Percentiles rank a stretch among this genome's conserved stretches.
These are phyloP conservation scores for Metschnikowia reukaufii DNA, from an alignment of 805 yeast species.

Conservation along the genomic window DNA sequence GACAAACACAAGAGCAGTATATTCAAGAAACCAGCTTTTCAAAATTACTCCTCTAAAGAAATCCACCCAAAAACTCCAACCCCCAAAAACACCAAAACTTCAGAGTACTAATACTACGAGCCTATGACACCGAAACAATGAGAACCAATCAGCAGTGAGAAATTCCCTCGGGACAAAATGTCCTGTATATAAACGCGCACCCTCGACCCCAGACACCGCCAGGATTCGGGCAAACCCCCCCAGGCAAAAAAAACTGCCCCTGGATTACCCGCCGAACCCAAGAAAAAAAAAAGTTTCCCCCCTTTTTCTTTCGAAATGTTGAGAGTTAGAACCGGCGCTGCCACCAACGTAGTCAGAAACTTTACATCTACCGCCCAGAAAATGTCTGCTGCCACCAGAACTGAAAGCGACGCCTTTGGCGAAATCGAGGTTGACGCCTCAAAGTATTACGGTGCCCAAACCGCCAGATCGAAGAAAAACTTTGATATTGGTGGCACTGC, in stretches of 20 bases:
- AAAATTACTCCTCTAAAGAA: too few species aligned
- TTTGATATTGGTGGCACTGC: constrained; percentile 94
- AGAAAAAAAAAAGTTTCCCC: neutral
- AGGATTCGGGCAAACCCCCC: neutral
- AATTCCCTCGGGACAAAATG: constrained; percentile 7
- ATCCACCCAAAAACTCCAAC: too few species aligned
- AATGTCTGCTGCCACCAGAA: constrained; percentile 47
- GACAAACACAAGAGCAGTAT: too few species aligned
- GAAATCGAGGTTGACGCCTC: constrained; percentile 86
- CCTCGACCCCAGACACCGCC: constrained; percentile 6
- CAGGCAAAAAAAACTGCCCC: constrained; percentile 4
- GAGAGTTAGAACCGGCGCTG: constrained; percentile 18
- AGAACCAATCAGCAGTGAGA: constrained; percentile 10
- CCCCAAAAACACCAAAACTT: too few species aligned
- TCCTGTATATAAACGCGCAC: constrained; percentile 7
- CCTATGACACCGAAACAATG: constrained; percentile 1
- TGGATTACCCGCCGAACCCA: neutral
- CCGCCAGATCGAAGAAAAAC: constrained; percentile 89
- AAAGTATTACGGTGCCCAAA: constrained; percentile 98
- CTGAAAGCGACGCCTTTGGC: constrained; percentile 95
- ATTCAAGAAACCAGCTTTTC: too few species aligned
- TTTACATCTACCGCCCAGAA: constrained; percentile 30
- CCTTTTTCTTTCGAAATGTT: constrained; percentile 13
- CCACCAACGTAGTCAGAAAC: constrained; percentile 22
- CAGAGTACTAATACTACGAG: too few species aligned